phyloP scores from a whole-genome alignment of 441 rosid genomes.

The Erodium chrysanthum region DNA sequence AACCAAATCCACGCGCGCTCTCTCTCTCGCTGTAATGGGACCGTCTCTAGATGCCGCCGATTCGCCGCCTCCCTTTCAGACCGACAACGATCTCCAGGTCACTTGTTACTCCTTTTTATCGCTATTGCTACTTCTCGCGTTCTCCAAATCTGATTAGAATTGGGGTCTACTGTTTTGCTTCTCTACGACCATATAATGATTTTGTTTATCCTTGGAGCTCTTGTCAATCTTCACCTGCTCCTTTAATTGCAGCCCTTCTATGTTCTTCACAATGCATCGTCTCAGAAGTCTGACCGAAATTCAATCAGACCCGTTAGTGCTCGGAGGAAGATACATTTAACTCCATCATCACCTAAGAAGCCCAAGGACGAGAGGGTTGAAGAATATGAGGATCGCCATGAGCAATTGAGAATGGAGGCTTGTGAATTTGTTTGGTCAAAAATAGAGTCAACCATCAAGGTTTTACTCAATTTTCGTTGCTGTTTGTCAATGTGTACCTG shows the following conservation, averaged over 20 bases:
- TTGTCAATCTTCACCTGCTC: no score
- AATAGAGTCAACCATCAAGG: conserved; percentile 51
- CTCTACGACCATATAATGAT: no score
- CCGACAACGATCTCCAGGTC: conserved; percentile 18
- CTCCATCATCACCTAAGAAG: conserved; percentile 25
- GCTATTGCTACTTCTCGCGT: background rate
- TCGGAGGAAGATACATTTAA: conserved; percentile 45
- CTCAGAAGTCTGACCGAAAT: conserved; percentile 30
- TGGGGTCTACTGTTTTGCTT: no score
- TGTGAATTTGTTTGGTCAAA: conserved; percentile 69
- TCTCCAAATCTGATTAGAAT: background rate
- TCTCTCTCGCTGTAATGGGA: background rate
- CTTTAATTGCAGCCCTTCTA: conserved; percentile 11
- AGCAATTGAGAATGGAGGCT: conserved; percentile 38
- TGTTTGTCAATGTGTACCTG: background rate
- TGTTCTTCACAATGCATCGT: conserved; percentile 26
- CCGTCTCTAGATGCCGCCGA: conserved; percentile 7
- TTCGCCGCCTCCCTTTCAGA: background rate
- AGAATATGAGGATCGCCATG: conserved; percentile 24
- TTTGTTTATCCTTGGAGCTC: no score
- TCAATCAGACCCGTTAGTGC: conserved; percentile 27
- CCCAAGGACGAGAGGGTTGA: conserved; percentile 21
- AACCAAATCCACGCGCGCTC: background rate
- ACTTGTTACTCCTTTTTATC: background rate
- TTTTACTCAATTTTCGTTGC: conserved; percentile 9